Base-by-base conservation (phyloP, 108 stramenopile species). In the Parmales sp. region DNA sequence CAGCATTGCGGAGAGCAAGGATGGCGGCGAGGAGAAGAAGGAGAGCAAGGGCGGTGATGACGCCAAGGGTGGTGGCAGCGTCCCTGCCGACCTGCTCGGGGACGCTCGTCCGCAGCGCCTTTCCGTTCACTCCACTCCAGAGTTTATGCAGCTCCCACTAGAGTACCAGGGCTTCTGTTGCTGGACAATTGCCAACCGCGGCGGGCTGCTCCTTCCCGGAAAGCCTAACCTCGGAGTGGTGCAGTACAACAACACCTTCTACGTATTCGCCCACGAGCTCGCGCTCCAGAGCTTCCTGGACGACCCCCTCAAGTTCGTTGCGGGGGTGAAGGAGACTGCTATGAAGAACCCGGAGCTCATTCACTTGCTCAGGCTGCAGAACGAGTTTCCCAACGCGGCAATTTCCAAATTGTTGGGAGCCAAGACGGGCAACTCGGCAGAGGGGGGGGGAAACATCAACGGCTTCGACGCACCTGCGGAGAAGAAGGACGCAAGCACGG, bases 111-210 rank as follows among this genome's bases (percentile, higher is more conserved):
- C 80, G 20, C 43, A 64, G 39, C 38, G 69, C 45, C 74, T 84
- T 23, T 50, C 67, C 0, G 50, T 80, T 1, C 72, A 81, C 46
- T 51, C 65, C 3, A 80, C 77, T 29, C 77, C 81, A 2, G 83
- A 84, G 63, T 80, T 78, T 43, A 79, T 80, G 83, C 68, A 74
- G 66, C 74, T 85, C n/a, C 80, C 80, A 6, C 65, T 83, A 22
- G 81, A 79, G 65, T 77, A 79, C 45, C 83, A 83, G 45, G 84
- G 77, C 5, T 83, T 78, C 54, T 83, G 82, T 51, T 45, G 72
- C 38, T 80, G 77, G 75, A 72, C 69, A 8, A 65, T 77, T 18
- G 63, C 68, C 23, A 69, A 63, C 36, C 50, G 78, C 1, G 39
- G 41, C 29, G 82, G 84, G n/a, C 63, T 83, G 8, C 73, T 85